Evolutionary conservation across 2,329 filamentous ascomycete genomes (phyloP).

Genomic region (Colletotrichum sp.): DNA sequence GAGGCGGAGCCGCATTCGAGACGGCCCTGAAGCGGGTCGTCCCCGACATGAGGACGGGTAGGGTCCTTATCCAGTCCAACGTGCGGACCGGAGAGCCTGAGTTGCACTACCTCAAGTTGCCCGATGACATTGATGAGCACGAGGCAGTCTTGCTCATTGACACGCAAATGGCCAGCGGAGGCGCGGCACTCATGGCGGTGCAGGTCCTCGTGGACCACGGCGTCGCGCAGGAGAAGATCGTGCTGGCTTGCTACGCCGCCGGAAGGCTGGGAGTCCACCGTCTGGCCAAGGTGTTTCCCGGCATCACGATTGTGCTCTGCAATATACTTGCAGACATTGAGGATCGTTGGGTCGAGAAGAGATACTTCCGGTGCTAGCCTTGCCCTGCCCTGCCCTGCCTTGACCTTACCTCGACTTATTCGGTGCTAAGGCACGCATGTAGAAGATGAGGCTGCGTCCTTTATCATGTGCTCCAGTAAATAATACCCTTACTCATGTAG

Average conservation of each 20-base stretch:
- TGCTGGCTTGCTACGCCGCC: conserved; percentile 92
- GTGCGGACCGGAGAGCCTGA: conserved; percentile 87
- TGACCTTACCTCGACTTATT: background rate
- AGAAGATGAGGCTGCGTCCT: background rate
- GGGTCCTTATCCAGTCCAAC: conserved; percentile 90
- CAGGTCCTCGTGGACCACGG: conserved; percentile 96
- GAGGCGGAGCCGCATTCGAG: conserved; percentile 88
- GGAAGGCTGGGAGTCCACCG: conserved; percentile 84
- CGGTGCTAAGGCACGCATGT: background rate
- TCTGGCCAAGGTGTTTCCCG: conserved; percentile 86
- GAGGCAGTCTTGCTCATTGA: conserved; percentile 87
- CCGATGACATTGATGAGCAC: conserved; percentile 73
- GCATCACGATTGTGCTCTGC: conserved; percentile 85
- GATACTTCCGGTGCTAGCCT: conserved; percentile 82
- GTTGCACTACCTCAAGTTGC: conserved; percentile 86
- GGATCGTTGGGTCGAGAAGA: conserved; percentile 86
- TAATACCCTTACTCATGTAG: background rate
- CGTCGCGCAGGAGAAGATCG: conserved; percentile 81
- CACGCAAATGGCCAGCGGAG: conserved; percentile 93
- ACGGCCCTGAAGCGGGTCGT: conserved; percentile 88
- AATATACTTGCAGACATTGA: conserved; percentile 83
- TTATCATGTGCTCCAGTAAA: background rate
- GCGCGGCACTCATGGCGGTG: conserved; percentile 88
- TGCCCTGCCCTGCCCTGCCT: background rate
- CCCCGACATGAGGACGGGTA: conserved; percentile 88